Conservation (phyloP, 2,329 filamentous ascomycete genomes). For the Claviceps digitariae region DNA sequence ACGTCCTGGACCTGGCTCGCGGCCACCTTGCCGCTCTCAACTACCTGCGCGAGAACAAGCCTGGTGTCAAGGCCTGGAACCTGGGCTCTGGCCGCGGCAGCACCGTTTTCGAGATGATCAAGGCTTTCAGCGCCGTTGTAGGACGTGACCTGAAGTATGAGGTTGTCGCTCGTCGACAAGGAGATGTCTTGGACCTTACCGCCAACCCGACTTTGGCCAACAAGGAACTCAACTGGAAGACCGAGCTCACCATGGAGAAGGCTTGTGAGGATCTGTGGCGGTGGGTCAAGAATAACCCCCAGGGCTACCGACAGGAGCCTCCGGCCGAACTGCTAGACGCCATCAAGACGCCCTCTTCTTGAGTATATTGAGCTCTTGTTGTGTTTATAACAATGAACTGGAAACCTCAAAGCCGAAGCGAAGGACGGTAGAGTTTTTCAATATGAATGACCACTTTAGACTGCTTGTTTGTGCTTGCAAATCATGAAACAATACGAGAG, state of each 20-base stretch:
- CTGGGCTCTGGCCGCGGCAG: constrained; percentile 86
- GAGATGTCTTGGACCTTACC: constrained; percentile 89
- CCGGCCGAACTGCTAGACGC: constrained; percentile 64
- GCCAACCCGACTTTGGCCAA: constrained; percentile 82
- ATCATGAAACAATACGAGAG: neutral
- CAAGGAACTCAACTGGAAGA: constrained; percentile 83
- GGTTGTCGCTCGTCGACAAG: constrained; percentile 66
- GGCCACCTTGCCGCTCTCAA: constrained; percentile 84
- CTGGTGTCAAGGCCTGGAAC: constrained; percentile 93
- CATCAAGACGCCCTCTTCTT: constrained; percentile 29
- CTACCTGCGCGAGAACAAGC: constrained; percentile 70
- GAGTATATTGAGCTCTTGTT: constrained; percentile 6
- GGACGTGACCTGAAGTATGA: constrained; percentile 79
- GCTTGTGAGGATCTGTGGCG: constrained; percentile 91
- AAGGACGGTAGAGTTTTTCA: neutral
- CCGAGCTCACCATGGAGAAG: constrained; percentile 78
- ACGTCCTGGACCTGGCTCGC: constrained; percentile 77
- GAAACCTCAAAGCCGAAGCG: neutral
- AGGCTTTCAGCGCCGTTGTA: constrained; percentile 78
- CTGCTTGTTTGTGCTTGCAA: neutral
- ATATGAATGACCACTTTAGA: neutral
- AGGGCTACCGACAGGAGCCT: constrained; percentile 87
- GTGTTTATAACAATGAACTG: neutral
- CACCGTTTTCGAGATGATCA: constrained; percentile 96
- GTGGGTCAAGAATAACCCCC: constrained; percentile 94